phyloP scores from a whole-genome alignment of 2,329 filamentous ascomycete genomes.

The Aspergillus ruber region DNA sequence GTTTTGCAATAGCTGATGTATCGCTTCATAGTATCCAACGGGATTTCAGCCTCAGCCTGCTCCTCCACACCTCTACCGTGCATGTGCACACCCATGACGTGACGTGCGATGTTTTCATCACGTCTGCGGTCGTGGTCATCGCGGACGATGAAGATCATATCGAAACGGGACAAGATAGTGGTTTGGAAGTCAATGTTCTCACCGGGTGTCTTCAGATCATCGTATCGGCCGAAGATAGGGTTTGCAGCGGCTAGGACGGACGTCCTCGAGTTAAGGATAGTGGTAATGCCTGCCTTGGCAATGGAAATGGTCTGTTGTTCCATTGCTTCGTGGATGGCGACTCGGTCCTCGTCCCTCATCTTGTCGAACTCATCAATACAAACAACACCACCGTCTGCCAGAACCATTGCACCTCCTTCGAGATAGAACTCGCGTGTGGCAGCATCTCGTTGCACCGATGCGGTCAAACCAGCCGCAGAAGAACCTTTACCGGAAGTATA shows the following conservation, averaged over 20 bases:
- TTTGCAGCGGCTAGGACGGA: constrained; percentile 94
- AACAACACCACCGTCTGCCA: constrained; percentile 92
- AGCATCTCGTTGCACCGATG: constrained; percentile 89
- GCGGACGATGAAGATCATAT: constrained; percentile 99
- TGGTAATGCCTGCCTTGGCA: constrained; percentile 96
- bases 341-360: constrained; percentile 96
- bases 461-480: constrained; percentile 92
- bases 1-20: constrained; percentile 97
- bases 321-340: constrained; percentile 99
- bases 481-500: constrained; percentile 99
- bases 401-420: constrained; percentile 96
- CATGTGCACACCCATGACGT: constrained; percentile 98
- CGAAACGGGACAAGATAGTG: constrained; percentile 94
- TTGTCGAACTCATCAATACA: constrained; percentile 99
- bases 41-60: constrained; percentile 76
- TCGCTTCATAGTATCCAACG: constrained; percentile 93
- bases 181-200: constrained; percentile 99
- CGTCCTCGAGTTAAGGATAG: constrained; percentile 90
- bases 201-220: constrained; percentile 93
- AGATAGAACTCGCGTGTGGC: constrained; percentile 94
- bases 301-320: constrained; percentile 99
- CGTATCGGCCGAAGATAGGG: constrained; percentile 94
- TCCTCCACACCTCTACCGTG: constrained; percentile 77
- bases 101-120: constrained; percentile 88
- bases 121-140: constrained; percentile 87